Percentiles rank a stretch among this genome's conserved stretches.
Conservation (phyloP, 2,329 filamentous ascomycete genomes). For the Alternaria consortialis region DNA sequence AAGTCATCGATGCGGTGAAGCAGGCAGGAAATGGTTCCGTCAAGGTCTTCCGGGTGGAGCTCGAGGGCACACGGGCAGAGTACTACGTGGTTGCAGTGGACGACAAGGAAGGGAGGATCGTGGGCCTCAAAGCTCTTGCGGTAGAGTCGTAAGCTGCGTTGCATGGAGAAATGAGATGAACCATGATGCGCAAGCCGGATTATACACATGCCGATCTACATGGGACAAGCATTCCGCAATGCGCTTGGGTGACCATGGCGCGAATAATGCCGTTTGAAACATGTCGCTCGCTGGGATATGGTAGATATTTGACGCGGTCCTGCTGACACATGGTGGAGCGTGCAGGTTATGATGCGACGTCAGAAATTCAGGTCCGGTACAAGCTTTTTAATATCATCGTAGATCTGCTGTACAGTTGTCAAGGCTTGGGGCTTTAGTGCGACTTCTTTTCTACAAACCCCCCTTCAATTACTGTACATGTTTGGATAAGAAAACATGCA, state of each 20-base stretch:
- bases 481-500: slow-evolving; percentile 8
- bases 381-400: neutral
- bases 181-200: neutral
- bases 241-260: slow-evolving; percentile 5
- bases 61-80: slow-evolving; percentile 71
- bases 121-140: slow-evolving; percentile 80
- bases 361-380: neutral
- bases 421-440: neutral
- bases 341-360: neutral
- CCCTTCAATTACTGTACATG: neutral
- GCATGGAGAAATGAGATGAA: neutral
- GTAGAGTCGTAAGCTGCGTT: slow-evolving; percentile 65
- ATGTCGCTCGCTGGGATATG: slow-evolving; percentile 4
- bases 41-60: slow-evolving; percentile 75
- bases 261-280: slow-evolving; percentile 17
- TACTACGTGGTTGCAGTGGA: slow-evolving; percentile 81
- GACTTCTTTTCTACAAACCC: slow-evolving; percentile 2
- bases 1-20: slow-evolving; percentile 73
- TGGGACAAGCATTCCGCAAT: neutral
- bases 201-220: neutral
- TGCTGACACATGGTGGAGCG: slow-evolving; percentile 9
- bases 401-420: slow-evolving; percentile 1
- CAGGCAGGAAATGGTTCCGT: slow-evolving; percentile 73
- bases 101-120: slow-evolving; percentile 66
- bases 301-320: slow-evolving; percentile 9